A percentile compares a stretch with the other conserved stretches of the same genome.
Evolutionary conservation across 805 yeast genomes (phyloP).

Genomic region (Zygosaccharomyces bailii): DNA sequence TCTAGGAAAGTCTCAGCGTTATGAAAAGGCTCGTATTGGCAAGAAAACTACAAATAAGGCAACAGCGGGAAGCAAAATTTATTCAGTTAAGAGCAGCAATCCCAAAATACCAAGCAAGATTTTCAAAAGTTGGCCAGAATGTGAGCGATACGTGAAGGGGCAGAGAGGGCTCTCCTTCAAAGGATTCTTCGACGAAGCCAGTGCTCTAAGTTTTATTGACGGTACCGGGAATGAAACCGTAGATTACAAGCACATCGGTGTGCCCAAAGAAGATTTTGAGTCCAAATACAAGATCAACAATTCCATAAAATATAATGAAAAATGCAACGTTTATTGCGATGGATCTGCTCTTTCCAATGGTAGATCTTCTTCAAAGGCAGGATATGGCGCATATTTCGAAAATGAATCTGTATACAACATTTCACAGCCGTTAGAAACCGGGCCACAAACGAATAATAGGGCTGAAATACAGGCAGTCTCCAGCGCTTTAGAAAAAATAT

Average conservation of each 20-base stretch:
- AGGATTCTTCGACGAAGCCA: conserved; percentile 37
- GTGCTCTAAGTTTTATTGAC: conserved; percentile 36
- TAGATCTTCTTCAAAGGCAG: conserved; percentile 38
- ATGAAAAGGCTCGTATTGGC: not conserved
- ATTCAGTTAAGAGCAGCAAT: conserved; percentile 36
- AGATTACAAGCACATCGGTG: conserved; percentile 26
- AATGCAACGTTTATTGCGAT: conserved; percentile 57
- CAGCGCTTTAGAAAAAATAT: conserved; percentile 49
- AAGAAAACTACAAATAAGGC: not conserved
- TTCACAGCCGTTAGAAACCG: conserved; percentile 48
- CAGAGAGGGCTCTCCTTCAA: conserved; percentile 42
- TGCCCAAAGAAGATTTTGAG: conserved; percentile 15
- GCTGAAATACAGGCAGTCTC: conserved; percentile 73
- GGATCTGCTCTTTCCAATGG: conserved; percentile 74
- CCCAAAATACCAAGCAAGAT: conserved; percentile 28
- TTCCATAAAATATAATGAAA: conserved; percentile 6
- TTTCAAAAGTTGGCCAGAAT: conserved; percentile 35
- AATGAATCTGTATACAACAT: conserved; percentile 47
- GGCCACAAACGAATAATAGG: conserved; percentile 66
- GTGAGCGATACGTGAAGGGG: conserved; percentile 31
- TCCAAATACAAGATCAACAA: conserved; percentile 8
- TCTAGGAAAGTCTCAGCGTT: not conserved
- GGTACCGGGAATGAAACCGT: conserved; percentile 16
- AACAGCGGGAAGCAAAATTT: conserved; percentile 16
- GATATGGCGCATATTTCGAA: conserved; percentile 77